Evolutionary conservation across 1,284 basidiomycete species (phyloP), one percentile per base, ranked within the genome.

Genomic region (Ganoderma leucocontextum): DNA sequence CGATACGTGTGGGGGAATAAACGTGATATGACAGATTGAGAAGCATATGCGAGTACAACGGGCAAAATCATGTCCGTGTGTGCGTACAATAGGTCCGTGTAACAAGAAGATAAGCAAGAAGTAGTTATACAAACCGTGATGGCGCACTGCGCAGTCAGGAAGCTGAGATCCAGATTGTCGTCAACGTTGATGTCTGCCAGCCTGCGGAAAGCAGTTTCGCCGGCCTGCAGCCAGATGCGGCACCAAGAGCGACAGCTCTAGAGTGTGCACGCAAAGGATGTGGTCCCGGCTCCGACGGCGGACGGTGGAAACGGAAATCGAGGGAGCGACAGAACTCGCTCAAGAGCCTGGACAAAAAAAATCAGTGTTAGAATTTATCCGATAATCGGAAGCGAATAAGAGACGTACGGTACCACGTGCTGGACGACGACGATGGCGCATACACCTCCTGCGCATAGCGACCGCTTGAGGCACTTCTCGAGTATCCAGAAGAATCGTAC

Each of bases 391-490:
- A 39, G 36, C 35, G 33, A 49, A 49, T 25, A 22, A 42, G 35
- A 53, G 22, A 52, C 62, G 35, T 63, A 69, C 70, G 65, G 47
- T 62, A 70, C 71, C 68, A 70, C 29, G 65, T 39, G 17, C 36
- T 15, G 22, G 47, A 49, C 29, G 65, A 65, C 19, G 53, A 25
- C 60, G 71, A 62, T 4, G 64, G 52, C 59, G 64, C 66, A 17
- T 72, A 70, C n/a, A 70, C 68, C 25, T 72, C 68, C 25, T 39
- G 35, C 25, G 62, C 41, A 35, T 70, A 72, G 25, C 68, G 67
- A 17, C 66, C 42, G 38, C 63, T 15, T 3, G 39, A 17, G 3
- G 22, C 15, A 42, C 53, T 41, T 25, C 68, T 49, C 22, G 67
- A 68, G 35, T 59, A 59, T 4, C 66, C 66, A 0, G 66, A 22